Evolutionary conservation across 2,329 filamentous ascomycete genomes (phyloP), one percentile per base, ranked within the genome.

Genomic region (Fusarium liriodendri): DNA sequence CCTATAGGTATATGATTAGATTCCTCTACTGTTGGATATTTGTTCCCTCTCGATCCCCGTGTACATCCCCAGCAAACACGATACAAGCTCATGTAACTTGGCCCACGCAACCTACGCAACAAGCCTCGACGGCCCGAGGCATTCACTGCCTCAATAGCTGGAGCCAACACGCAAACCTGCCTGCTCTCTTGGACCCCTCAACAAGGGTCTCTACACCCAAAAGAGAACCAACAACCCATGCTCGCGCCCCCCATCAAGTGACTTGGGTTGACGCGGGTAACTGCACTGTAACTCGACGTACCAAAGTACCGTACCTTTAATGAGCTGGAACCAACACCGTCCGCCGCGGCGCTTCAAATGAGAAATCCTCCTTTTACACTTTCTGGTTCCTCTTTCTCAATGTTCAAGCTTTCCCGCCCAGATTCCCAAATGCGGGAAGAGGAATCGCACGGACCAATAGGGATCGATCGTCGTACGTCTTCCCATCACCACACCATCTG

Each of bases 391-490:
- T 58, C 37, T 27, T 54, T 35, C 50, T 42, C 38, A 38, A 33
- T 25, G 35, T 58, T 58, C 70, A 73, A 63, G 61, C 59, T 60
- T 64, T 60, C 50, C 59, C 60, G 25, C 63, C 62, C 40, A 69
- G 38, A 57, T 59, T 38, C 57, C 66, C 68, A 64, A 59, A 72
- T 74, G 29, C 64, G 71, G 67, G 45, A 66, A 69, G 63, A 72
- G 38, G 50, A 37, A 42, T 47, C 58, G 64, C 64, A 74, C 71
- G 45, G 68, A 13, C 71, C 71, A 74, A 72, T 75, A 22, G 64
- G 42, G 33, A 42, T 20, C 52, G 33, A 59, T 55, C 45, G 47
- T 57, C 68, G n/a, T 20, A 37, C 32, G 27, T 45, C 55, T 57
- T 62, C 60, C 18, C 54, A 59, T 62, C 61, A 47, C 62, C 59